Base-by-base conservation (phyloP, 2,329 filamentous ascomycete genomes). In the Fusarium sterilihyphosum region DNA sequence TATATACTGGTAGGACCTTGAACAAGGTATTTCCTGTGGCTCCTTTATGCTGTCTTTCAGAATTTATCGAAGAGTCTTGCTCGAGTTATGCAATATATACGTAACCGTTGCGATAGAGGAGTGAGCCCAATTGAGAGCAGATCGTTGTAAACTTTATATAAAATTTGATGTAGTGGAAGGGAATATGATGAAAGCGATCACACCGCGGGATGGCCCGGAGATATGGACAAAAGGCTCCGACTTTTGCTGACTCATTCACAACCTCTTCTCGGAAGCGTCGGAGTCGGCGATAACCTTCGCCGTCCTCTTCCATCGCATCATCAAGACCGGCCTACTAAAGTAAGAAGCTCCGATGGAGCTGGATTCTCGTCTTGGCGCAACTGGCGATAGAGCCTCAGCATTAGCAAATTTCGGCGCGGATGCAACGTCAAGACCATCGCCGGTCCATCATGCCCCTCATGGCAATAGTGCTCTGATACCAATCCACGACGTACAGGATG, bases 201-300 rank as follows among this genome's bases (percentile, higher is more conserved):
- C n/a, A 17, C 33, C 20, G 14, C 14, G 16, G 33, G 33, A 44
- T 31, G 33, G 44, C 22, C 57, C 67, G 67, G 67, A 66, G 67
- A 26, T 41, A 26, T 44, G 54, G 44, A 43, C 24, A 59, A 43
- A 35, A 66, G 61, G 40, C 40, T 56, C 77, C 77, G 77, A 78
- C 35, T 7, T 3, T 22, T 37, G 73, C 70, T 78, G 67, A 78
- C 63, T 78, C 69, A 78, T 43, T 24, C 16, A 12, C 14, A 24
- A 35, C n/a, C 7, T 40, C 6, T 22, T 38, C 26, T 40, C 67
- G 70, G 67, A 64, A 73, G 67, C 37, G 46, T 82, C 80, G 80
- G 80, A 66, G 66, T 80, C 80, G 80, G 80, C 77, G 79, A 68
- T 73, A 78, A 80, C 56, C 62, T 76, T 67, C 67, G 72, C 80